These are phyloP conservation scores for Paulownia fortunei DNA, from an alignment of 257 asterid genomes.

Conservation along the genomic window DNA sequence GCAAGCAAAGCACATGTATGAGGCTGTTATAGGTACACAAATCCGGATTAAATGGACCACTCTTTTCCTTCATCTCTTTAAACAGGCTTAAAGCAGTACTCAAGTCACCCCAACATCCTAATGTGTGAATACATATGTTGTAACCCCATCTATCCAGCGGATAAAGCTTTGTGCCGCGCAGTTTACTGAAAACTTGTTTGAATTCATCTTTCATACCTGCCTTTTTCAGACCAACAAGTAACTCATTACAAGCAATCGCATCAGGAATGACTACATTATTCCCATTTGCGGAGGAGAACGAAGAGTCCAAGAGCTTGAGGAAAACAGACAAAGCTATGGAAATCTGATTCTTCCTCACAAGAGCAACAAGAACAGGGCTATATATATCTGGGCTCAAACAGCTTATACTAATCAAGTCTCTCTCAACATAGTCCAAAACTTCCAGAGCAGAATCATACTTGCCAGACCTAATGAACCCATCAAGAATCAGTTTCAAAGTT, in stretches of 20 bases:
- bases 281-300: slow-evolving; percentile 28
- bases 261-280: slow-evolving; percentile 48
- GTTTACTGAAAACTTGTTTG: slow-evolving; percentile 54
- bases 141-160: slow-evolving; percentile 86
- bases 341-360: slow-evolving; percentile 71
- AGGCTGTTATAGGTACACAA: slow-evolving; percentile 91
- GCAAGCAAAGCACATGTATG: slow-evolving; percentile 78
- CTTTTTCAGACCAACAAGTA: slow-evolving; percentile 83
- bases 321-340: slow-evolving; percentile 70
- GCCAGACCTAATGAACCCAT: slow-evolving; percentile 66
- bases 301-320: slow-evolving; percentile 65
- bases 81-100: slow-evolving; percentile 63
- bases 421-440: slow-evolving; percentile 65
- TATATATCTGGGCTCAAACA: slow-evolving; percentile 59
- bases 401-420: slow-evolving; percentile 42
- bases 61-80: slow-evolving; percentile 88
- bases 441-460: slow-evolving; percentile 73
- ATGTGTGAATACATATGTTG: slow-evolving; percentile 81
- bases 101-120: slow-evolving; percentile 87
- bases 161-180: slow-evolving; percentile 58
- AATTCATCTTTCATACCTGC: slow-evolving; percentile 74
- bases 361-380: slow-evolving; percentile 75
- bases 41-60: slow-evolving; percentile 66
- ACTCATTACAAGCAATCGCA: slow-evolving; percentile 82
- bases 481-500: slow-evolving; percentile 70